Conservation (phyloP, 176 grass and related monocot genomes). For the Ampelocalamus luodianensis region DNA sequence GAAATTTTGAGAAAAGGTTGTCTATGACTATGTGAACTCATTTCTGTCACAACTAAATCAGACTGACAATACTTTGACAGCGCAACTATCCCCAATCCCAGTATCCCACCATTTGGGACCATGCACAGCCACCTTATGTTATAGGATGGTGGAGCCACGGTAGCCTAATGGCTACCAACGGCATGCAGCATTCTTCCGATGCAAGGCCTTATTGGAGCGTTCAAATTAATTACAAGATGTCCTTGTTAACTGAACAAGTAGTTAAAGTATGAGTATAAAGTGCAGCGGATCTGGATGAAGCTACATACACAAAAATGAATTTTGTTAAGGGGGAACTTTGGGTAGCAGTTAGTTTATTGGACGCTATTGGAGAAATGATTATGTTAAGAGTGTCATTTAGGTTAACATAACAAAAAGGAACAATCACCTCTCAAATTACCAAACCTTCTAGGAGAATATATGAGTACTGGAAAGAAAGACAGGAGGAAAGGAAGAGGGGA, state of each 20-base stretch:
- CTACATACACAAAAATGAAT: background rate
- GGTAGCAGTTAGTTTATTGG: background rate
- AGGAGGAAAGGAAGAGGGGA: background rate
- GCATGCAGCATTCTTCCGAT: background rate
- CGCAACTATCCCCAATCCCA: background rate
- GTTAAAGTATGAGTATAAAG: conserved; percentile 1
- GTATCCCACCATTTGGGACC: background rate
- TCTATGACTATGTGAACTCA: background rate
- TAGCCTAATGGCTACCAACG: background rate
- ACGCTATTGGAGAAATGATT: background rate
- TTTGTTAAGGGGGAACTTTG: background rate
- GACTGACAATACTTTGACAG: background rate
- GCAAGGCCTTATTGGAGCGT: background rate
- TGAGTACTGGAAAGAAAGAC: background rate
- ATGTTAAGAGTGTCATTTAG: background rate
- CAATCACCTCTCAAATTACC: background rate
- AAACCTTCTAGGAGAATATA: background rate
- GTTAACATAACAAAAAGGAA: background rate
- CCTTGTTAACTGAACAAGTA: background rate
- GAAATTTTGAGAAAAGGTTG: background rate
- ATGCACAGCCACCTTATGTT: background rate
- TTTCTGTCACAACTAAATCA: background rate
- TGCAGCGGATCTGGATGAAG: background rate
- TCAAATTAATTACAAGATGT: background rate
- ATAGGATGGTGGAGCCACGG: background rate